Evolutionary conservation across 164 flowering plant genomes (phyloP).

Genomic region (Vitis rupestris): DNA sequence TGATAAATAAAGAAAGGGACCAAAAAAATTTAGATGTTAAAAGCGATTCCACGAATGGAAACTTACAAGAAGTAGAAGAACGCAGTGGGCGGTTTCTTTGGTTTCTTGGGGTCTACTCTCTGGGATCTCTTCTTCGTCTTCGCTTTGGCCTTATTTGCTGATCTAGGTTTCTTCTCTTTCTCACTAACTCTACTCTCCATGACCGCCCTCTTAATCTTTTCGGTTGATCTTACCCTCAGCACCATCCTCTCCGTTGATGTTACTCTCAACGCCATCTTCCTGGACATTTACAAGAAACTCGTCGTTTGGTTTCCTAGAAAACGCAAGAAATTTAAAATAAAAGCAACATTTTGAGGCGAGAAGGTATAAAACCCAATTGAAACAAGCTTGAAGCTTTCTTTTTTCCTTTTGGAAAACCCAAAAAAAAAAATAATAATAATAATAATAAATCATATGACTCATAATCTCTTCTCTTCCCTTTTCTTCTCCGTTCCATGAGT

Average conservation of each 20-base stretch:
- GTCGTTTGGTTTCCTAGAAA: too few relatives aligned
- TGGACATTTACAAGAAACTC: conserved; percentile 1
- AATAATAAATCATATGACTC: too few relatives aligned
- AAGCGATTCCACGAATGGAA: neutral
- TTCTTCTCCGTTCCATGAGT: too few relatives aligned
- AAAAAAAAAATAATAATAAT: too few relatives aligned
- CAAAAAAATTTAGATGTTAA: neutral
- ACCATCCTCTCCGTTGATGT: conserved; percentile 16
- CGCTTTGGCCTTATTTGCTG: conserved; percentile 31
- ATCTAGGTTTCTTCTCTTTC: conserved; percentile 20
- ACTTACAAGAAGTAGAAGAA: conserved; percentile 85
- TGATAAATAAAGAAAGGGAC: neutral
- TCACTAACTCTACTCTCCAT: conserved; percentile 14
- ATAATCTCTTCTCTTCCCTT: too few relatives aligned
- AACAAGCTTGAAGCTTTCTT: too few relatives aligned
- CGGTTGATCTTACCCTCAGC: conserved; percentile 23
- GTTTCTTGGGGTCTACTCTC: conserved; percentile 55
- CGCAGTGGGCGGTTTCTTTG: conserved; percentile 95
- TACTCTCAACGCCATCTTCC: conserved; percentile 18
- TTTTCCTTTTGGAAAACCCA: too few relatives aligned
- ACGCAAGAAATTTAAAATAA: too few relatives aligned
- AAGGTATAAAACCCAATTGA: too few relatives aligned
- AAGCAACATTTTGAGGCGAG: too few relatives aligned
- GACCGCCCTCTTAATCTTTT: conserved; percentile 23
- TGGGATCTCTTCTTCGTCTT: conserved; percentile 32